A percentile compares a stretch with the other conserved stretches of the same genome.
Conservation (phyloP, 345 rosid species). For the Arabis alpina region DNA sequence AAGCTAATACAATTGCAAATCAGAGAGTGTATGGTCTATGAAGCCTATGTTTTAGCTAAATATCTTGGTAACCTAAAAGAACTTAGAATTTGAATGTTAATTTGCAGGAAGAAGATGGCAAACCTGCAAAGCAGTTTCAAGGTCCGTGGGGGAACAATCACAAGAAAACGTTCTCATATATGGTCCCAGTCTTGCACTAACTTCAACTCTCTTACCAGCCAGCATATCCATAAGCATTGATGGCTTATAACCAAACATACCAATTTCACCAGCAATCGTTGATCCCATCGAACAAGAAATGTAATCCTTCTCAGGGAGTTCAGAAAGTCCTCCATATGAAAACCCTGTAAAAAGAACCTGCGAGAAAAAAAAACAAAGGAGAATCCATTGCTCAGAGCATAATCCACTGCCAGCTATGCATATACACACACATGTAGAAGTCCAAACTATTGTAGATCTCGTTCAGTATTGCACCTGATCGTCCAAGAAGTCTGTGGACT, state of each 20-base stretch:
- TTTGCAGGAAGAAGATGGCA: constrained; percentile 35
- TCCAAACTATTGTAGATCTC: background rate
- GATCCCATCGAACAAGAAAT: constrained; percentile 88
- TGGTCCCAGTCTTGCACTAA: constrained; percentile 71
- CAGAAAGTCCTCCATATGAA: constrained; percentile 94
- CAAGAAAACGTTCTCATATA: constrained; percentile 86
- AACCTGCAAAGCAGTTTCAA: constrained; percentile 97
- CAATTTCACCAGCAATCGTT: constrained; percentile 89
- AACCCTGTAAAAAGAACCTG: constrained; percentile 93
- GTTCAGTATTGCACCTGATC: constrained; percentile 69
- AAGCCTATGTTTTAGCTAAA: constrained; percentile 9
- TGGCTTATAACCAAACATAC: constrained; percentile 88
- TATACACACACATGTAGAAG: constrained; percentile 15
- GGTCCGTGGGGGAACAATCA: constrained; percentile 85
- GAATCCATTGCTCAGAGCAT: constrained; percentile 2
- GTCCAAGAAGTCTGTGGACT: constrained; percentile 81
- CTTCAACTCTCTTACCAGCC: constrained; percentile 97
- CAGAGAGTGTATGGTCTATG: constrained; percentile 13
- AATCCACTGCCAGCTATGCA: constrained; percentile 8
- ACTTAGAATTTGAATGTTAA: constrained; percentile 11
- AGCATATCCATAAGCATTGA: constrained; percentile 88
- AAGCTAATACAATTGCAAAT: constrained; percentile 18
- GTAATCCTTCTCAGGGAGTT: constrained; percentile 78
- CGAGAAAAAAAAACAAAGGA: constrained; percentile 27
- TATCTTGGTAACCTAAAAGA: constrained; percentile 10